These are phyloP conservation scores for Coemansia sp. DNA, from an alignment of 192 early-diverging fungal genomes.

Conservation along the genomic window DNA sequence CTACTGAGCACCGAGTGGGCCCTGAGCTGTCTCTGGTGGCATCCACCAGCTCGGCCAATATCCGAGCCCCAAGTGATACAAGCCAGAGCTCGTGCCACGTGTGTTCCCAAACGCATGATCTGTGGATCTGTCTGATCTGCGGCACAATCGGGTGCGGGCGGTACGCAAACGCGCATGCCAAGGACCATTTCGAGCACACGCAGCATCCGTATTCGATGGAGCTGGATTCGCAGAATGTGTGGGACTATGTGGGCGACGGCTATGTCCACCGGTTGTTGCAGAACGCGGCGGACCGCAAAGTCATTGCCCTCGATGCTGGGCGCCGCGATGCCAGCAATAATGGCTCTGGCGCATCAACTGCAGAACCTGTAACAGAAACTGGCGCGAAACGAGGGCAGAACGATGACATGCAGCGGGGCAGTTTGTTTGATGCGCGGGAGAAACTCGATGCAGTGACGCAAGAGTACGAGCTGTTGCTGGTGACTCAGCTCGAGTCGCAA, in stretches of 20 bases:
- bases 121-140: constrained; percentile 98
- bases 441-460: constrained; percentile 74
- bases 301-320: constrained; percentile 75
- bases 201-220: constrained; percentile 89
- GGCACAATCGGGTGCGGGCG: constrained; percentile 95
- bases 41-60: not conserved
- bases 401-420: not conserved
- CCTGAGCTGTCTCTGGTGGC: not conserved
- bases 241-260: constrained; percentile 97
- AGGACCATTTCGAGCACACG: constrained; percentile 80
- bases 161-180: constrained; percentile 87
- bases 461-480: constrained; percentile 82
- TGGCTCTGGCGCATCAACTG: not conserved
- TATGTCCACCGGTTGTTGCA: constrained; percentile 95
- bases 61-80: not conserved
- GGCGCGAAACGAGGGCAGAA: not conserved
- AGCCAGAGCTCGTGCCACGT: constrained; percentile 63
- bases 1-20: not conserved
- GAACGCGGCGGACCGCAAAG: constrained; percentile 85
- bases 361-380: not conserved
- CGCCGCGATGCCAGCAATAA: not conserved
- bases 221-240: constrained; percentile 92
- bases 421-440: constrained; percentile 54
- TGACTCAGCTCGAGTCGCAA: constrained; percentile 85
- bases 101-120: constrained; percentile 72